These are phyloP conservation scores for Papiliotrema terrestris DNA, from an alignment of 1,284 basidiomycete genomes.

Conservation along the genomic window DNA sequence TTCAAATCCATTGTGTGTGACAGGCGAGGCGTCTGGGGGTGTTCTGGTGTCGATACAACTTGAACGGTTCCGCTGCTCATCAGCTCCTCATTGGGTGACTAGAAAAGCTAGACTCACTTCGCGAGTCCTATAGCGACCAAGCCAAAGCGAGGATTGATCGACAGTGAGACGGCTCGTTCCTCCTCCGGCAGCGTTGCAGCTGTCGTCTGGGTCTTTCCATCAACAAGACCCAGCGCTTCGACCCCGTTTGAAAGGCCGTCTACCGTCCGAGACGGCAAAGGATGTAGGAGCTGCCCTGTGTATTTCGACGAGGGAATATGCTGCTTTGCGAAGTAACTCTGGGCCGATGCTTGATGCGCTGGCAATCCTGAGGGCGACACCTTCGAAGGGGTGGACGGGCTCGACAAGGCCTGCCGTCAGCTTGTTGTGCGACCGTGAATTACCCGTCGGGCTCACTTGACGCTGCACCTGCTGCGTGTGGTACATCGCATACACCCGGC, in stretches of 20 bases:
- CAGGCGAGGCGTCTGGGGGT: slow-evolving; percentile 19
- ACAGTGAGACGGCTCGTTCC: slow-evolving; percentile 58
- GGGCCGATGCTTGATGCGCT: slow-evolving; percentile 1
- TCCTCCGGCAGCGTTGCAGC: slow-evolving; percentile 39
- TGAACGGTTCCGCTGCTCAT: slow-evolving; percentile 55
- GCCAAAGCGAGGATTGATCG: slow-evolving; percentile 80
- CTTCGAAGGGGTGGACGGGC: slow-evolving; percentile 1
- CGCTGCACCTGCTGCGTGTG: slow-evolving; percentile 15
- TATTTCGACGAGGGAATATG: slow-evolving; percentile 8
- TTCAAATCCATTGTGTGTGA: slow-evolving; percentile 32
- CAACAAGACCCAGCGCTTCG: slow-evolving; percentile 46
- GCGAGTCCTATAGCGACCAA: slow-evolving; percentile 76
- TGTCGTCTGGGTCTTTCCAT: slow-evolving; percentile 53
- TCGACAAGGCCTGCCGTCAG: neutral
- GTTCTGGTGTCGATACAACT: slow-evolving; percentile 53
- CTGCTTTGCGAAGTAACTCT: slow-evolving; percentile 3
- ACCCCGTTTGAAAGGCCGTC: slow-evolving; percentile 3
- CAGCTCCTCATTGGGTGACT: neutral
- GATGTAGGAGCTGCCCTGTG: slow-evolving; percentile 17
- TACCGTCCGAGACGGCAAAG: slow-evolving; percentile 10
- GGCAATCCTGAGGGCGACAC: slow-evolving; percentile 7
- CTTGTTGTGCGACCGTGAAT: neutral
- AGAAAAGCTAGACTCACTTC: slow-evolving; percentile 52
- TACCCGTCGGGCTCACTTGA: slow-evolving; percentile 2
- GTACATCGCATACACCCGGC: slow-evolving; percentile 47